Conservation (phyloP, 495 filamentous ascomycete species). For the Penicillium waksmanii region DNA sequence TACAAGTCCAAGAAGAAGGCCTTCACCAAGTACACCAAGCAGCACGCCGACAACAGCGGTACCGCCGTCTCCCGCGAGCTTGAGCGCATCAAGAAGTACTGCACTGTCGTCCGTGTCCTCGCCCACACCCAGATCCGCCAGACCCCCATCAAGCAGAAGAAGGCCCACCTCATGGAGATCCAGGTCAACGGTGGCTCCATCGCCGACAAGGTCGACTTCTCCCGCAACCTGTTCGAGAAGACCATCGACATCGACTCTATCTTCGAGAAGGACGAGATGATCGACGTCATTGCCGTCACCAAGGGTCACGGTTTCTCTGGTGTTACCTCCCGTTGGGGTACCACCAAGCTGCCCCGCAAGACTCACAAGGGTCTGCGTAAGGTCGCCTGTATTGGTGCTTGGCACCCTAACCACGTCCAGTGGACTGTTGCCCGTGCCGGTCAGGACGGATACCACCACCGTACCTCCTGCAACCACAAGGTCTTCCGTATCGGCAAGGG, state of each 20-base stretch:
- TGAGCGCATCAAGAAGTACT: conserved; percentile 99
- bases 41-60: conserved; percentile 91
- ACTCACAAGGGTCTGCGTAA: conserved; percentile 99
- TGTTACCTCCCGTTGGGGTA: conserved; percentile 98
- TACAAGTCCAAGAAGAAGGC: conserved; percentile 99
- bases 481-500: conserved; percentile 97
- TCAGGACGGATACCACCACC: conserved; percentile 99
- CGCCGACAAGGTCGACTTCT: conserved; percentile 95
- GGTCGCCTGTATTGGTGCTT: conserved; percentile 99
- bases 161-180: conserved; percentile 99
- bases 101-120: conserved; percentile 98
- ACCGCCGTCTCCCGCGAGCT: conserved; percentile 92
- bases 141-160: conserved; percentile 99
- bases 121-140: conserved; percentile 99
- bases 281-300: conserved; percentile 99
- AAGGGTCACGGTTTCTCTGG: conserved; percentile 98
- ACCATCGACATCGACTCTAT: conserved; percentile 87
- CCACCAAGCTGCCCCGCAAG: conserved; percentile 99
- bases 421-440: conserved; percentile 99
- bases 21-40: conserved; percentile 99
- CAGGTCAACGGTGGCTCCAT: conserved; percentile 98
- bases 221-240: conserved; percentile 96
- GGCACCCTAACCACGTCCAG: conserved; percentile 99
- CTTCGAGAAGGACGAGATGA: conserved; percentile 99
- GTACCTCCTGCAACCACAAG: conserved; percentile 99